phyloP scores from a whole-genome alignment of 148 eudicot species.

The Polygonum aviculare region DNA sequence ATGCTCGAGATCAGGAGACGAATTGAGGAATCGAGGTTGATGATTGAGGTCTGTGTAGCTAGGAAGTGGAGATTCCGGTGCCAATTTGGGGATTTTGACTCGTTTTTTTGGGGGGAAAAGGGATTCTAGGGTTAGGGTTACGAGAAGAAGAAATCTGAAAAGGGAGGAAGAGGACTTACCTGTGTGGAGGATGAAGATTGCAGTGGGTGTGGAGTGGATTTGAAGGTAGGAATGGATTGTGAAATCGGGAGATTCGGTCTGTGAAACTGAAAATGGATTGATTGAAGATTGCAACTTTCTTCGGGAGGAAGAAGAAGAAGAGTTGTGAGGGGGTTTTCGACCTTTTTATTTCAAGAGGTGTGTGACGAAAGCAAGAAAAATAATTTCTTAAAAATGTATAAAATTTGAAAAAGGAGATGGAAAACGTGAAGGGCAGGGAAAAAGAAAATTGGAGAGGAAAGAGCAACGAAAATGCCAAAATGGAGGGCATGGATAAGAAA shows the following conservation, averaged over 20 bases:
- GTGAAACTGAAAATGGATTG: background rate
- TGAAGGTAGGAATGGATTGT: background rate
- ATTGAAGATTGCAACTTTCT: background rate
- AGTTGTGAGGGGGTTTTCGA: background rate
- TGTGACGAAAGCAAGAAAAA: conserved; percentile 8
- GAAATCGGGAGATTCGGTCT: background rate
- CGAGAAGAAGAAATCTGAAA: background rate
- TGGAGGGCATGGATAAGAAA: no score
- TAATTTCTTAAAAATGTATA: background rate
- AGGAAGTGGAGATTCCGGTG: background rate
- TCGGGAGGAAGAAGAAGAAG: background rate
- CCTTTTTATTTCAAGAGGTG: conserved; percentile 12
- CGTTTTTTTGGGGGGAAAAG: background rate
- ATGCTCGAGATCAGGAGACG: background rate
- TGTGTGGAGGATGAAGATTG: background rate
- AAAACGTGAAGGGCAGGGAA: background rate
- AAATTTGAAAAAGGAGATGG: background rate
- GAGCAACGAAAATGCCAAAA: background rate
- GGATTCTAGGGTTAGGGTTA: conserved; percentile 7
- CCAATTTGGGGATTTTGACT: background rate
- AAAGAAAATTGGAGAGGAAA: conserved; percentile 2
- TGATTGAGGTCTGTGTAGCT: background rate
- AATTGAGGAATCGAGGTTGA: background rate
- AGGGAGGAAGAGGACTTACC: background rate
- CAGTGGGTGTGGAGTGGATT: conserved; percentile 5